Conservation (phyloP, 495 filamentous ascomycete species). For the Penicillium coffeae region DNA sequence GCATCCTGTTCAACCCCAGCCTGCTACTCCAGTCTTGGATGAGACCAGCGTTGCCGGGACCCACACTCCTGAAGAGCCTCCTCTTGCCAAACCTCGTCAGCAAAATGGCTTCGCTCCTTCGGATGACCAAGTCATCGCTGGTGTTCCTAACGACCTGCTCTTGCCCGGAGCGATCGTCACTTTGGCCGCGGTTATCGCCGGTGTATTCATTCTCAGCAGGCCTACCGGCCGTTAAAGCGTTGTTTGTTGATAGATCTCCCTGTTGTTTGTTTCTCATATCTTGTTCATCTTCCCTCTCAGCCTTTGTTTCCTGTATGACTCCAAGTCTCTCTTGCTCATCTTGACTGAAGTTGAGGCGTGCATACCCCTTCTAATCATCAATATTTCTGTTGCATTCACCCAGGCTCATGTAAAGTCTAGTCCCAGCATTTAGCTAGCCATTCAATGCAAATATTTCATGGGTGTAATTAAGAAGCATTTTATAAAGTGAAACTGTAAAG, state of each 20-base stretch:
- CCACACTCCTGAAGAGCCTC: slow-evolving; percentile 52
- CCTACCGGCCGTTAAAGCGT: slow-evolving; percentile 58
- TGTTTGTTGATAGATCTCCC: slow-evolving; percentile 11
- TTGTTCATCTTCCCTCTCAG: slow-evolving; percentile 9
- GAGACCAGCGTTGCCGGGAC: slow-evolving; percentile 53
- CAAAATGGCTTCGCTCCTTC: slow-evolving; percentile 24
- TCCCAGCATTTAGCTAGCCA: slow-evolving; percentile 21
- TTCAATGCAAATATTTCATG: slow-evolving; percentile 30
- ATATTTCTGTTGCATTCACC: slow-evolving; percentile 29
- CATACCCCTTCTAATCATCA: slow-evolving; percentile 30
- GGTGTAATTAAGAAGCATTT: no score
- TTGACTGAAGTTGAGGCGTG: slow-evolving; percentile 11
- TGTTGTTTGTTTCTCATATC: slow-evolving; percentile 13
- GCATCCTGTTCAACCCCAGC: slow-evolving; percentile 51
- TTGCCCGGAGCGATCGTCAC: slow-evolving; percentile 94
- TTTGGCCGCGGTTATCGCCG: slow-evolving; percentile 87
- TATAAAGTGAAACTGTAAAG: no score
- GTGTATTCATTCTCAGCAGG: slow-evolving; percentile 87
- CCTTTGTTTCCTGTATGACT: slow-evolving; percentile 13
- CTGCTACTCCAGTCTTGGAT: slow-evolving; percentile 54
- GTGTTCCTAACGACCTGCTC: slow-evolving; percentile 91
- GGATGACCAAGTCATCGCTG: slow-evolving; percentile 77
- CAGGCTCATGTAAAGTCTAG: slow-evolving; percentile 30
- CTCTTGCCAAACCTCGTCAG: slow-evolving; percentile 36
- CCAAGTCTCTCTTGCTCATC: slow-evolving; percentile 11